These are phyloP conservation scores for Tetradesmus obliquus DNA, from an alignment of 139 green algal genomes.

Conservation along the genomic window DNA sequence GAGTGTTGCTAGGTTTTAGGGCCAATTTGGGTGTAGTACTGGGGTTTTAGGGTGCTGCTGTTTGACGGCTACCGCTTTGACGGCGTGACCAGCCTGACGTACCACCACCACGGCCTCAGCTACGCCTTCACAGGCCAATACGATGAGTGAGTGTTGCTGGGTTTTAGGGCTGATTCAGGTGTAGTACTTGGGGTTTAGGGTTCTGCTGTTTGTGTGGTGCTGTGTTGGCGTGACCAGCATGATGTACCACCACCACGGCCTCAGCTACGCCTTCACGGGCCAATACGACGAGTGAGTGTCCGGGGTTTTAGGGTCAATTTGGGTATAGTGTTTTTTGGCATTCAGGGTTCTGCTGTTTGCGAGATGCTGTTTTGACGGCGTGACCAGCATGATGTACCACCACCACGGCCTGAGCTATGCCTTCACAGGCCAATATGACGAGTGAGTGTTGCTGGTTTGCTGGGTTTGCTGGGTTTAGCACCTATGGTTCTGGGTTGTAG, in stretches of 20 bases:
- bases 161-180: neutral
- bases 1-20: conserved; percentile 44
- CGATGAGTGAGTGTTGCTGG: conserved; percentile 69
- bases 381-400: conserved; percentile 98
- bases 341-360: conserved; percentile 85
- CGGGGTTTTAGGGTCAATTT: conserved; percentile 54
- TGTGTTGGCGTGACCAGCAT: conserved; percentile 97
- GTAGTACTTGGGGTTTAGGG: neutral
- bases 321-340: no score
- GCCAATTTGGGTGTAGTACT: neutral
- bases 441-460: conserved; percentile 54
- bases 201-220: neutral
- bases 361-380: no score
- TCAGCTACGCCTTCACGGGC: conserved; percentile 96
- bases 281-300: conserved; percentile 77
- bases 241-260: conserved; percentile 99
- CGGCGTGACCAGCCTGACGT: conserved; percentile 98
- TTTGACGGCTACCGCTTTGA: conserved; percentile 98
- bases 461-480: neutral
- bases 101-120: conserved; percentile 97
- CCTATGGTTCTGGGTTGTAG: conserved; percentile 84
- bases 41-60: neutral
- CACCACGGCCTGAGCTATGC: conserved; percentile 96
- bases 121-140: conserved; percentile 94
- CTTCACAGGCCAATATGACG: conserved; percentile 90